phyloP scores from a whole-genome alignment of 2,329 filamentous ascomycete genomes.

The Chaetomiaceae sp. region DNA sequence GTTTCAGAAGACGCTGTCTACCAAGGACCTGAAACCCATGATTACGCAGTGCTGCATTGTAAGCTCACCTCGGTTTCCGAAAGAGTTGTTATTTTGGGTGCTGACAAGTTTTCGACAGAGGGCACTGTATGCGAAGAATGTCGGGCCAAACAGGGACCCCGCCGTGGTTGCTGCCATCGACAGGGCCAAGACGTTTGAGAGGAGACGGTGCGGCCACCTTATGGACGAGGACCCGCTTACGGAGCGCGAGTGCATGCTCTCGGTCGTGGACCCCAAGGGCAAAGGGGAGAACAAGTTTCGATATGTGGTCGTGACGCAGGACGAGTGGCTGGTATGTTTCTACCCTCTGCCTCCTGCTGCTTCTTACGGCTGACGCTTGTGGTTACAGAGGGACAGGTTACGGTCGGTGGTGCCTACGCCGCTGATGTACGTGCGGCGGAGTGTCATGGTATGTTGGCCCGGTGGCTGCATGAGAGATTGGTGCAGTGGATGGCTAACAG shows the following conservation, averaged over 20 bases:
- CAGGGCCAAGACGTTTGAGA: constrained; percentile 67
- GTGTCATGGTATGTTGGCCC: constrained; percentile 54
- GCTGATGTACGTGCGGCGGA: constrained; percentile 71
- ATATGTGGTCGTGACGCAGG: constrained; percentile 74
- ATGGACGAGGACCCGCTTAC: constrained; percentile 64
- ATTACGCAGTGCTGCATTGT: constrained; percentile 61
- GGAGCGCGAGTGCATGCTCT: constrained; percentile 64
- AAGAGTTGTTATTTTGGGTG: background rate
- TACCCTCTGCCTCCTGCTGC: constrained; percentile 25
- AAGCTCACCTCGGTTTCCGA: background rate
- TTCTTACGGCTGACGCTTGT: constrained; percentile 30
- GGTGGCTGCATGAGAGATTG: constrained; percentile 24
- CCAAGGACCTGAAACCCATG: constrained; percentile 28
- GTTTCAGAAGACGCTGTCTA: constrained; percentile 27
- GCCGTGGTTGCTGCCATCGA: constrained; percentile 69
- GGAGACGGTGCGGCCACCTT: constrained; percentile 74
- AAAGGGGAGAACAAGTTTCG: constrained; percentile 69
- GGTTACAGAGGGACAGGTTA: constrained; percentile 21
- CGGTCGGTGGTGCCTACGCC: constrained; percentile 40
- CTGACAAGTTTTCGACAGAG: constrained; percentile 33
- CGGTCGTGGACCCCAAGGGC: constrained; percentile 70
- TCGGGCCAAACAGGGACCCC: constrained; percentile 46
- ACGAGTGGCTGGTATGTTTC: constrained; percentile 46
- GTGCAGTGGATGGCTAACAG: constrained; percentile 48
- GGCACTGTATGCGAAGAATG: constrained; percentile 63